Conservation (phyloP, 2,329 filamentous ascomycete genomes). For the Diaporthe eres region DNA sequence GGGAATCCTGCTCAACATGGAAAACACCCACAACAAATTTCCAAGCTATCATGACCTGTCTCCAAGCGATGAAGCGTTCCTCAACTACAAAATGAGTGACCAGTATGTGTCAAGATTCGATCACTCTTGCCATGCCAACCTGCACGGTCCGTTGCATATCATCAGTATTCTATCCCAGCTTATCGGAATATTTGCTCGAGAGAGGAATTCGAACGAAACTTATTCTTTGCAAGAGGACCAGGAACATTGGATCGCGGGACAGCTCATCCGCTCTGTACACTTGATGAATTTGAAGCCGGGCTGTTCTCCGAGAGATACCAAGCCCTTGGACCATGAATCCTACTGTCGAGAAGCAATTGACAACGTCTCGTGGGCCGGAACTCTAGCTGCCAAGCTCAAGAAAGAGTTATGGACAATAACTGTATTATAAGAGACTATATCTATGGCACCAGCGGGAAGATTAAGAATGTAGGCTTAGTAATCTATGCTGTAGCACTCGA, state of each 20-base stretch:
- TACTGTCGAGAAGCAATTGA: not conserved
- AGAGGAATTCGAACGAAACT: not conserved
- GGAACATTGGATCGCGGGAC: not conserved
- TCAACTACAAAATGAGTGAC: constrained; percentile 3
- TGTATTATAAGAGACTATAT: not conserved
- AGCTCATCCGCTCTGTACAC: not conserved
- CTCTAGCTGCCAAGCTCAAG: not conserved
- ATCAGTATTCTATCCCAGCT: constrained; percentile 10
- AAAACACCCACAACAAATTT: not conserved
- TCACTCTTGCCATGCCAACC: not conserved
- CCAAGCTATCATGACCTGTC: constrained; percentile 3
- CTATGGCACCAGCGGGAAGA: too few species aligned
- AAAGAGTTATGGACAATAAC: not conserved
- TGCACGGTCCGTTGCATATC: constrained; percentile 2
- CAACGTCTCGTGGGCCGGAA: not conserved
- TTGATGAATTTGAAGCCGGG: not conserved
- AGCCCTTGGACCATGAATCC: not conserved
- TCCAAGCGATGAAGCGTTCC: not conserved
- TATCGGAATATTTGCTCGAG: not conserved
- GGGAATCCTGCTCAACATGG: not conserved
- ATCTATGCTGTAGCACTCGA: not conserved
- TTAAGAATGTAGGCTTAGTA: not conserved
- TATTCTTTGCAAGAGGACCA: not conserved
- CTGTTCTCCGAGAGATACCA: not conserved
- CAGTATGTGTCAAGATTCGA: not conserved